phyloP scores from a whole-genome alignment of 164 flowering plant species.

The Liriodendron chinense region DNA sequence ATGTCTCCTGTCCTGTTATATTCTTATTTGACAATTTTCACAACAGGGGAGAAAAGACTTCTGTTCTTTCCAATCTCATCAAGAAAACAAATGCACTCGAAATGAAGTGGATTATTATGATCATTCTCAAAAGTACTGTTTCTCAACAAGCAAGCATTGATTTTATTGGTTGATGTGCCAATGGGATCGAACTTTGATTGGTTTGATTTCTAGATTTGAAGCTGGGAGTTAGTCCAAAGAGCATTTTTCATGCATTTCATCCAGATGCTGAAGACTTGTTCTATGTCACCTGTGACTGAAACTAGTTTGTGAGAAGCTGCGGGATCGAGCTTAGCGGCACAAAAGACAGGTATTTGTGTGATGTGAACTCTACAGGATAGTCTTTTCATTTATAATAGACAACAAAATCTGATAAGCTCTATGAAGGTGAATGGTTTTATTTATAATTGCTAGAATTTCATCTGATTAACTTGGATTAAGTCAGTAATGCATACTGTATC shows the following conservation, averaged over 20 bases:
- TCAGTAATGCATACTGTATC: neutral
- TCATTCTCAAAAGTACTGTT: constrained; percentile 75
- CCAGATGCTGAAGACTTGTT: constrained; percentile 99
- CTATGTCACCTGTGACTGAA: constrained; percentile 94
- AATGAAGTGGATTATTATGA: constrained; percentile 98
- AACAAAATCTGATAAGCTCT: no score
- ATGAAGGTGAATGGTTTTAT: neutral
- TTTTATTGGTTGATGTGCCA: neutral
- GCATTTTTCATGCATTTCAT: constrained; percentile 94
- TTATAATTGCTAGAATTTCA: no score
- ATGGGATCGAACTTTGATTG: neutral
- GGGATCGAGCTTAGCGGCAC: constrained; percentile 63
- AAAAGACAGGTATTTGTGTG: no score
- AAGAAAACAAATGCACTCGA: constrained; percentile 87
- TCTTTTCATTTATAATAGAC: no score
- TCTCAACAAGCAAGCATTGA: neutral
- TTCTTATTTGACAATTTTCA: neutral
- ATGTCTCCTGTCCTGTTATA: no score
- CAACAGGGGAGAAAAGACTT: constrained; percentile 63
- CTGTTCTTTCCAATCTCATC: constrained; percentile 67
- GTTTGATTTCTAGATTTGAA: constrained; percentile 59
- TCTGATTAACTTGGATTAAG: neutral
- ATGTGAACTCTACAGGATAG: no score
- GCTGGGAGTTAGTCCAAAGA: constrained; percentile 87
- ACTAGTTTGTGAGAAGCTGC: constrained; percentile 87